Evolutionary conservation across 352 stramenopile genomes (phyloP), one percentile per base, ranked within the genome.

Genomic region (Globisporangium perplexum): DNA sequence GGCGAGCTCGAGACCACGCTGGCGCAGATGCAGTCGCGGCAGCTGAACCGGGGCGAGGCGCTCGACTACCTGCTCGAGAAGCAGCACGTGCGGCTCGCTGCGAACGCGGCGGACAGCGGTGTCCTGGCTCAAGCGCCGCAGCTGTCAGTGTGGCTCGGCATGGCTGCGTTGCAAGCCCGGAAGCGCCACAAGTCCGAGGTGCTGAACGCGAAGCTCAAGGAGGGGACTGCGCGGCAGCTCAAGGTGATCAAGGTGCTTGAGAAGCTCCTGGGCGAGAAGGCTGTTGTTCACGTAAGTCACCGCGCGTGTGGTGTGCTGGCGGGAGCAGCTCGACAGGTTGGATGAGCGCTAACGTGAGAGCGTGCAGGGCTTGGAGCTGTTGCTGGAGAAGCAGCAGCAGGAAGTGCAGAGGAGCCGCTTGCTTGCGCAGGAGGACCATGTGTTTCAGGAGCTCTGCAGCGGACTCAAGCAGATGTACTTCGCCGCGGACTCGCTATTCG

Each of bases 121-220:
- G 35, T 60, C 39, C 18, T 33, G 23, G n/a, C 42, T 17, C 30
- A 36, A 15, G n/a, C 38, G 17, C 59, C 53, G 23, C 43, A 50
- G 17, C 51, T 76, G n/a, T 72, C 66, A 0, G 58, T 81, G 11
- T 84, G 74, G 74, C 55, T 79, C 36, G 61, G 59, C 35, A 43
- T 84, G 3, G 73, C 73, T 22, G 72, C 61, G 26, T 56, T 61
- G 15, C 71, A 84, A 41, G 74, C 71, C 41, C 62, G 63, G 24
- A 67, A 74, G 49, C 63, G 68, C 15, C 62, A 71, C 60, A 64
- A 66, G 18, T 60, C 71, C 0, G 69, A 82, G 43, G 60, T 66
- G 31, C 67, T 78, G 43, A 83, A 83, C 53, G 49, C 47, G 22
- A 68, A 64, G 31, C 67, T 83, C 23, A 79, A 75, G 24, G 64